These are phyloP conservation scores for Rhodamnia argentea DNA, from an alignment of 345 rosid genomes.

Conservation along the genomic window DNA sequence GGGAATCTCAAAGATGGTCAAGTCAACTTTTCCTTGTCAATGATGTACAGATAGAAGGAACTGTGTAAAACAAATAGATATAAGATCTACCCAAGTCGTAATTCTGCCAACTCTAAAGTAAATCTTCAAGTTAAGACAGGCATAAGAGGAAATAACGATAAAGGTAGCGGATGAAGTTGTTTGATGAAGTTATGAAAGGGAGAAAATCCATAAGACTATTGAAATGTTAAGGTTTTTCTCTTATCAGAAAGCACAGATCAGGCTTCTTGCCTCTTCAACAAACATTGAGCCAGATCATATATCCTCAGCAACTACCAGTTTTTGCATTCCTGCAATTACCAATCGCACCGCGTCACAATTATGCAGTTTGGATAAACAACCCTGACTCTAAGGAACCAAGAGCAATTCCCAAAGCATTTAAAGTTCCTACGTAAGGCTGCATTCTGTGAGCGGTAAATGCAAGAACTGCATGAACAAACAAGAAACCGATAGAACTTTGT, in stretches of 20 bases:
- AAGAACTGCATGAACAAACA: not conserved
- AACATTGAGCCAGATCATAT: conserved; percentile 49
- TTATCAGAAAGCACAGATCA: conserved; percentile 13
- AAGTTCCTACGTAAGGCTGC: conserved; percentile 11
- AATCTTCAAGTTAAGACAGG: not conserved
- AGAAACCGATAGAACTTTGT: not conserved
- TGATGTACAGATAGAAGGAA: not conserved
- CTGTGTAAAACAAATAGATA: not conserved
- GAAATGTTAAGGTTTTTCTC: not conserved
- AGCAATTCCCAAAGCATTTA: conserved; percentile 17
- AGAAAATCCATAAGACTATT: not conserved
- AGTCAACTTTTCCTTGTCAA: not conserved
- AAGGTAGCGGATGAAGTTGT: not conserved
- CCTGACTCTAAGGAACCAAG: conserved; percentile 14
- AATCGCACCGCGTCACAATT: conserved; percentile 56
- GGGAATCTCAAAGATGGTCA: not conserved
- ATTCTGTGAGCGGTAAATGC: conserved; percentile 32
- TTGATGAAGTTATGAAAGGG: not conserved
- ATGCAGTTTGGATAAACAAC: conserved; percentile 24
- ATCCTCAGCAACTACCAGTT: conserved; percentile 48
- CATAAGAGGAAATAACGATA: not conserved
- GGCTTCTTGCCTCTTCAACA: conserved; percentile 52
- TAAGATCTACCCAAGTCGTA: not conserved
- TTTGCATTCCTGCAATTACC: conserved; percentile 72
- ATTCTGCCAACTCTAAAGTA: not conserved